Conservation (phyloP, 495 filamentous ascomycete species). For the Neurospora sp. region DNA sequence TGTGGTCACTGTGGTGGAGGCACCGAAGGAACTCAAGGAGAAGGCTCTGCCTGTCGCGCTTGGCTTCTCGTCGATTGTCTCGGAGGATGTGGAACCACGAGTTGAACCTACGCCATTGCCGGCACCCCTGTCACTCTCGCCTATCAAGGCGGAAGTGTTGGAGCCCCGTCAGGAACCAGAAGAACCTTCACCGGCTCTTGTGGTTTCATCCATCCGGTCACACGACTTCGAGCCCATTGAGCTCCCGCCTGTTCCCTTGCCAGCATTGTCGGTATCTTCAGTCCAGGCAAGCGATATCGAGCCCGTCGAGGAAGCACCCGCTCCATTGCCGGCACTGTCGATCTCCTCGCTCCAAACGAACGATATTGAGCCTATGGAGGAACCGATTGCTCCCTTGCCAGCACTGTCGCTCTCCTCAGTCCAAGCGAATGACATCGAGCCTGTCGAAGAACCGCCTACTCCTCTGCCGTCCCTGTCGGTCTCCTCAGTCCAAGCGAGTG, state of each 20-base stretch:
- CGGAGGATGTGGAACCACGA: constrained; percentile 15
- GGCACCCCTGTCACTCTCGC: constrained; percentile 16
- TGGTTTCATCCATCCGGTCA: constrained; percentile 20
- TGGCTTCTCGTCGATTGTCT: constrained; percentile 13
- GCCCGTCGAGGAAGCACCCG: constrained; percentile 12
- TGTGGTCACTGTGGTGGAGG: constrained; percentile 2
- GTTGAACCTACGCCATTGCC: constrained; percentile 9
- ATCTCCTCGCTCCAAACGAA: background rate
- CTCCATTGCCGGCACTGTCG: constrained; percentile 1
- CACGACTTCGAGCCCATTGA: constrained; percentile 24
- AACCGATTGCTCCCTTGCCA: background rate
- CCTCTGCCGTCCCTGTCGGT: constrained; percentile 5
- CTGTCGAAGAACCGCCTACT: background rate
- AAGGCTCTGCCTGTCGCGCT: constrained; percentile 5
- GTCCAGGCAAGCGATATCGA: constrained; percentile 24
- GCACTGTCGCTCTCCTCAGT: constrained; percentile 14
- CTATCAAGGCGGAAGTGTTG: constrained; percentile 17
- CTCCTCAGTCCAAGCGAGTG: background rate
- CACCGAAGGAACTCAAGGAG: background rate
- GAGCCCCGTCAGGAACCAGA: constrained; percentile 20
- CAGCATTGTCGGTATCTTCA: constrained; percentile 19
- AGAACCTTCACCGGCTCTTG: constrained; percentile 13
- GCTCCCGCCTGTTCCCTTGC: constrained; percentile 2
- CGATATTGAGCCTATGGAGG: constrained; percentile 11
- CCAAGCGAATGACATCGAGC: constrained; percentile 10